Conservation (phyloP, 2,329 filamentous ascomycete genomes). For the Xylaria sp. region DNA sequence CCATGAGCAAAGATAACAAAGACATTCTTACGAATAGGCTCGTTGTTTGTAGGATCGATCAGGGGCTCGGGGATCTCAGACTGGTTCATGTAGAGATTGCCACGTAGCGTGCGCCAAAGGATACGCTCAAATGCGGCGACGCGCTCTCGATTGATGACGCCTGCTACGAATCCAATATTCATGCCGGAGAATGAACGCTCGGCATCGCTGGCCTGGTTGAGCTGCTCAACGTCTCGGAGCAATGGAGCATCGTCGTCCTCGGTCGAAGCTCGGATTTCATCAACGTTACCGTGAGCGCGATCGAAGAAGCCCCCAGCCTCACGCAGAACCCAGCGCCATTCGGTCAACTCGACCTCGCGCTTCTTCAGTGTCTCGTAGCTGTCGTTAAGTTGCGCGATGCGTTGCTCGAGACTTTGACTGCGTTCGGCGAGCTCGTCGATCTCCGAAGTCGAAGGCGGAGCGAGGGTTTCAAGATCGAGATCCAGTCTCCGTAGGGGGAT, state of each 20-base stretch:
- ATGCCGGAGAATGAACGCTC: constrained; percentile 94
- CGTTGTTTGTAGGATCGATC: constrained; percentile 91
- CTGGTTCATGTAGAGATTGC: constrained; percentile 99
- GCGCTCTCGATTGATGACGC: constrained; percentile 92
- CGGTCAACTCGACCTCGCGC: constrained; percentile 93
- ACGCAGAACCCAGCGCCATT: constrained; percentile 97
- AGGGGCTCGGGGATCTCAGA: constrained; percentile 96
- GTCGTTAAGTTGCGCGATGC: constrained; percentile 91
- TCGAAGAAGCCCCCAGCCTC: constrained; percentile 99
- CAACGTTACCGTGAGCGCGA: constrained; percentile 92
- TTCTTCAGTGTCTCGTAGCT: constrained; percentile 99
- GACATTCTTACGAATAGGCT: constrained; percentile 94
- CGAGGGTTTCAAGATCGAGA: constrained; percentile 87
- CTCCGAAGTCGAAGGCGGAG: constrained; percentile 89
- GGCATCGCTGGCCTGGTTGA: constrained; percentile 72
- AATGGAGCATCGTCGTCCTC: constrained; percentile 94
- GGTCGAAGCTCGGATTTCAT: constrained; percentile 92
- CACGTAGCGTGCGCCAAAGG: constrained; percentile 94
- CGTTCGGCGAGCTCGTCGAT: constrained; percentile 96
- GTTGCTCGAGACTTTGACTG: constrained; percentile 90
- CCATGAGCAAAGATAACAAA: constrained; percentile 99
- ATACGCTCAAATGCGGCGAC: constrained; percentile 97
- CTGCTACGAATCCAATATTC: constrained; percentile 98
- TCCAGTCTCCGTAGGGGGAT: constrained; percentile 91
- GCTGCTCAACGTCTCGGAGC: constrained; percentile 91